phyloP scores from a whole-genome alignment of 1,284 basidiomycete genomes.

The Leucoagaricus sp. region DNA sequence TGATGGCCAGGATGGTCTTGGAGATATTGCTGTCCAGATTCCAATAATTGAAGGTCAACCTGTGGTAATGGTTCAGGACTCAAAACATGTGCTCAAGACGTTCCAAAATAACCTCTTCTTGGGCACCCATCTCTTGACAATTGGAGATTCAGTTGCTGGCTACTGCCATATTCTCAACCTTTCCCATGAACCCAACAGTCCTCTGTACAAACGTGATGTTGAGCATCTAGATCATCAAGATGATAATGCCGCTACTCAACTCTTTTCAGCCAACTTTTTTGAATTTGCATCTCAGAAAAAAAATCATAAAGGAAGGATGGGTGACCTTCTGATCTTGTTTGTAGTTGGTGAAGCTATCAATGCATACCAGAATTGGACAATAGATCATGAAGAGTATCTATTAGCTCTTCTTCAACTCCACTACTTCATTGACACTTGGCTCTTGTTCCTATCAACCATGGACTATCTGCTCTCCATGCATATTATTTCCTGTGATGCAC shows the following conservation, averaged over 20 bases:
- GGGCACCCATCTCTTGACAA: too few relatives aligned
- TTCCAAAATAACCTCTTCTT: too few relatives aligned
- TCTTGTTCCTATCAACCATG: constrained; percentile 20
- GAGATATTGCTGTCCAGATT: too few relatives aligned
- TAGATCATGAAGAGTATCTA: constrained; percentile 29
- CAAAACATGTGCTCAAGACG: too few relatives aligned
- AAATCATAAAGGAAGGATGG: too few relatives aligned
- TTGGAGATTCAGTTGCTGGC: too few relatives aligned
- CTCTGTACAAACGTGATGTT: constrained; percentile 37
- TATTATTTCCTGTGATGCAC: constrained; percentile 31
- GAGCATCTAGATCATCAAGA: constrained; percentile 39
- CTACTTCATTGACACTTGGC: constrained; percentile 35
- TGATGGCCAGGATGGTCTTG: too few relatives aligned
- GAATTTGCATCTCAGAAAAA: too few relatives aligned
- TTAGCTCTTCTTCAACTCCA: constrained; percentile 31
- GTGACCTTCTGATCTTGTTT: constrained; percentile 32
- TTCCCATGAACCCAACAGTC: too few relatives aligned
- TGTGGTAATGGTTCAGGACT: too few relatives aligned
- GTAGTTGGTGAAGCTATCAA: constrained; percentile 38
- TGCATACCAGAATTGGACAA: constrained; percentile 36
- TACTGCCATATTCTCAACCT: too few relatives aligned
- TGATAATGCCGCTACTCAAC: constrained; percentile 38
- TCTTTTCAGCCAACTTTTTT: constrained; percentile 23
- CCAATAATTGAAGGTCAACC: too few relatives aligned
- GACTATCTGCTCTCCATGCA: constrained; percentile 17